phyloP scores from a whole-genome alignment of 805 yeast genomes.

The Wickerhamiella azymoides region DNA sequence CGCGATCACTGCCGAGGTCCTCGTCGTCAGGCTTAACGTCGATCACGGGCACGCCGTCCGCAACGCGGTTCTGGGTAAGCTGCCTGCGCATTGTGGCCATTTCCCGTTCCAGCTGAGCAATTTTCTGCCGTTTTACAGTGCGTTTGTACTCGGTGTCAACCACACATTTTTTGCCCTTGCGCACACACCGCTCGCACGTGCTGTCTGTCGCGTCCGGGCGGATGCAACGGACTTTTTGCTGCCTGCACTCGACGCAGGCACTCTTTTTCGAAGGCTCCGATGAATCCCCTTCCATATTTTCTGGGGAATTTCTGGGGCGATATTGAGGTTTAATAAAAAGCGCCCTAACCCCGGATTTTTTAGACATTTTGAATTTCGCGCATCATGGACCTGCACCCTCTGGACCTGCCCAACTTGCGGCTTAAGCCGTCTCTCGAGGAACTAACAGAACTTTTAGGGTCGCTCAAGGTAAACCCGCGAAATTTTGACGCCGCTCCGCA shows the following conservation, averaged over 20 bases:
- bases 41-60: background rate
- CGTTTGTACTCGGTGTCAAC: conserved; percentile 73
- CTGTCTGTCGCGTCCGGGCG: conserved; percentile 39
- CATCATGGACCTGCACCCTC: conserved; percentile 13
- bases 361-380: background rate
- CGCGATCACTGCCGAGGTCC: background rate
- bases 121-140: conserved; percentile 57
- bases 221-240: conserved; percentile 47
- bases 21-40: background rate
- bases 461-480: conserved; percentile 14
- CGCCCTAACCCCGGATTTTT: background rate
- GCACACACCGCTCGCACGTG: conserved; percentile 72
- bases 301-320: background rate
- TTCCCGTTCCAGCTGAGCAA: conserved; percentile 52
- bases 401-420: conserved; percentile 22
- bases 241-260: conserved; percentile 93
- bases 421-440: conserved; percentile 13
- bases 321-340: background rate
- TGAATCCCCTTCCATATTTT: background rate
- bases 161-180: conserved; percentile 55
- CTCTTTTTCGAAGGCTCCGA: conserved; percentile 4
- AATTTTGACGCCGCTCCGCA: conserved; percentile 11
- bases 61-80: conserved; percentile 9
- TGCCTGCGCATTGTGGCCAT: conserved; percentile 48
- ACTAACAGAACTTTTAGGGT: conserved; percentile 12